phyloP scores from a whole-genome alignment of 2,329 filamentous ascomycete genomes.

The Fusarium camptoceras region DNA sequence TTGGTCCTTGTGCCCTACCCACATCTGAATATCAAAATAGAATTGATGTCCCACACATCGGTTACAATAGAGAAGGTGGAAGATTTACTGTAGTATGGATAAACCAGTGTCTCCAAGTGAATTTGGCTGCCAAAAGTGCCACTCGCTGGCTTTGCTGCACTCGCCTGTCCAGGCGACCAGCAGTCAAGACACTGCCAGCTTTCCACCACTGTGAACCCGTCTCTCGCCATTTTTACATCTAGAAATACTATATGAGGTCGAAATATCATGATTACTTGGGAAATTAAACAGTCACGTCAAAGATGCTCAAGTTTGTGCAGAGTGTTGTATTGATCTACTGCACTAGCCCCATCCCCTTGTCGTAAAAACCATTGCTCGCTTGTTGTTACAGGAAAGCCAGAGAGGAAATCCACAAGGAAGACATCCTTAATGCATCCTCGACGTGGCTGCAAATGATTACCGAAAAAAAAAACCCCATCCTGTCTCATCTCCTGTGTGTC shows the following conservation, averaged over 20 bases:
- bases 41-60: not conserved
- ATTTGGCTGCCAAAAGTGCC: not conserved
- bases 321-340: slow-evolving; percentile 13
- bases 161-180: not conserved
- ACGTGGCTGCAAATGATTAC: not conserved
- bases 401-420: slow-evolving; percentile 7
- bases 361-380: not conserved
- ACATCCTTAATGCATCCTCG: not conserved
- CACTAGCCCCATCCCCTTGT: not conserved
- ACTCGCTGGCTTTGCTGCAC: not conserved
- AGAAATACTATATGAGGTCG: rapidly evolving
- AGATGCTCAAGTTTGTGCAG: slow-evolving; percentile 8
- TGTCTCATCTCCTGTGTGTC: not conserved
- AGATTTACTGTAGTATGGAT: rapidly evolving
- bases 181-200: not conserved
- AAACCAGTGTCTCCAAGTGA: not conserved
- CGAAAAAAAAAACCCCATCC: not conserved
- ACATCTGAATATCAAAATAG: not conserved
- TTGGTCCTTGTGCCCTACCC: not conserved
- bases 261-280: not conserved
- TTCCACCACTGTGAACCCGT: not conserved
- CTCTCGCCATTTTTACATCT: not conserved
- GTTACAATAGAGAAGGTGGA: rapidly evolving
- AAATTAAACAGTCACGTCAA: slow-evolving; percentile 9
- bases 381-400: slow-evolving; percentile 8